Evolutionary conservation across 495 filamentous ascomycete species (phyloP).

Genomic region (Bathelium albidoporum): DNA sequence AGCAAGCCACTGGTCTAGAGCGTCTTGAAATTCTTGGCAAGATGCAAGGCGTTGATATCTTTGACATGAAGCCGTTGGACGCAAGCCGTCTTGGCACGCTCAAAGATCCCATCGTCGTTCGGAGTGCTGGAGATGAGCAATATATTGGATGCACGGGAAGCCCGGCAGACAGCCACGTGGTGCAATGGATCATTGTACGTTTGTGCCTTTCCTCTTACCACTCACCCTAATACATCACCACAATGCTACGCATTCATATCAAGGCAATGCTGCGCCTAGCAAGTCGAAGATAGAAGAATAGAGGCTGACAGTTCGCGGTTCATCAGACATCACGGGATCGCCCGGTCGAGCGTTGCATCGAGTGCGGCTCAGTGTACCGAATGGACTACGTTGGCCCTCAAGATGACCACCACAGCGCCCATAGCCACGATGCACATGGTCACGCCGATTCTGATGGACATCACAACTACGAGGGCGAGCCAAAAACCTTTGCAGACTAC

Average conservation of each 20-base stretch:
- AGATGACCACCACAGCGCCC: slow-evolving; percentile 40
- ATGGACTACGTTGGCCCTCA: slow-evolving; percentile 85
- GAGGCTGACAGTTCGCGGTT: too few relatives aligned
- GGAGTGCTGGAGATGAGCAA: slow-evolving; percentile 87
- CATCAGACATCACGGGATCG: slow-evolving; percentile 66
- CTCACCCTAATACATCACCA: background rate
- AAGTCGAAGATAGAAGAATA: too few relatives aligned
- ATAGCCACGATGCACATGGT: slow-evolving; percentile 32
- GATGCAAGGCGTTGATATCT: slow-evolving; percentile 96
- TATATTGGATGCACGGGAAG: slow-evolving; percentile 92
- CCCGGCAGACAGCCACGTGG: slow-evolving; percentile 82
- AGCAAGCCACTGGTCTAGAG: slow-evolving; percentile 93
- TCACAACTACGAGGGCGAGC: slow-evolving; percentile 51
- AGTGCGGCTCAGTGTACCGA: slow-evolving; percentile 93
- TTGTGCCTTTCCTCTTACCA: background rate
- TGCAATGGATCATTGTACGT: slow-evolving; percentile 81
- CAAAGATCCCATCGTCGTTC: slow-evolving; percentile 79
- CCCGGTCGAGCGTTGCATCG: slow-evolving; percentile 83
- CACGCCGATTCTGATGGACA: slow-evolving; percentile 15
- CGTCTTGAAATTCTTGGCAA: slow-evolving; percentile 98
- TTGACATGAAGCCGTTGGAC: slow-evolving; percentile 96
- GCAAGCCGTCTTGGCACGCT: slow-evolving; percentile 79
- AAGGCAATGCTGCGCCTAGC: too few relatives aligned
- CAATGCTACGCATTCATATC: too few relatives aligned
- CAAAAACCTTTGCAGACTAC: slow-evolving; percentile 88